A percentile compares a stretch with the other conserved stretches of the same genome.
Evolutionary conservation across 2,329 filamentous ascomycete genomes (phyloP).

Genomic region (Helminthosporium solani): DNA sequence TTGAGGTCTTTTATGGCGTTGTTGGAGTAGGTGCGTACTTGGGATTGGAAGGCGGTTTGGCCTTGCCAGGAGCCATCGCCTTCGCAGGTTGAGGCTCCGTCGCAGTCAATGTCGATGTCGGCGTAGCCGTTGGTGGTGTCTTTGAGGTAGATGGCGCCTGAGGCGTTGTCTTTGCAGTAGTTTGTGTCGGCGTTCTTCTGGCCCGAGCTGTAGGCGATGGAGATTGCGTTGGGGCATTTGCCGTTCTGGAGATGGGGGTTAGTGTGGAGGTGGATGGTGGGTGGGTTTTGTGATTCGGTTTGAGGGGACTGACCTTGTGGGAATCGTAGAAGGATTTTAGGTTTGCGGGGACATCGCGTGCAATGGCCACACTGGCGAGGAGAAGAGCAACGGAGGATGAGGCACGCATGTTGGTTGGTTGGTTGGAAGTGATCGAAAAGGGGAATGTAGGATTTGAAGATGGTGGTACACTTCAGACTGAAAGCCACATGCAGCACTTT

Average conservation of each 20-base stretch:
- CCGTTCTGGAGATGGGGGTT: slow-evolving; percentile 9
- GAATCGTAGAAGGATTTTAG: slow-evolving; percentile 15
- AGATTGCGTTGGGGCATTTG: slow-evolving; percentile 17
- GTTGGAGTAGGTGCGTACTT: slow-evolving; percentile 12
- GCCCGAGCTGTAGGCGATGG: slow-evolving; percentile 16
- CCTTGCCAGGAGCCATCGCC: slow-evolving; percentile 44
- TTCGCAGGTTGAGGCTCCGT: slow-evolving; percentile 53
- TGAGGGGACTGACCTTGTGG: slow-evolving; percentile 3
- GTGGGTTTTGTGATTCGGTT: background rate
- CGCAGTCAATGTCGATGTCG: slow-evolving; percentile 63
- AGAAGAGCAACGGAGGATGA: slow-evolving; percentile 8
- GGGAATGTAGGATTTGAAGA: background rate
- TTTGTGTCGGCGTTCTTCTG: slow-evolving; percentile 17
- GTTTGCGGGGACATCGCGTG: slow-evolving; percentile 14
- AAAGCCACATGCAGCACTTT: no score
- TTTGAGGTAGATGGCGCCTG: slow-evolving; percentile 47
- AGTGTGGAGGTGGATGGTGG: background rate
- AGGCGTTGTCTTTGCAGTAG: slow-evolving; percentile 22
- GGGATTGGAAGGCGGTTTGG: slow-evolving; percentile 49
- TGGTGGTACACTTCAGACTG: background rate
- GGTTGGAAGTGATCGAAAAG: background rate
- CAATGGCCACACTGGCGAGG: slow-evolving; percentile 8
- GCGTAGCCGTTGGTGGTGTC: slow-evolving; percentile 47
- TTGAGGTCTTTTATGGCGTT: slow-evolving; percentile 49
- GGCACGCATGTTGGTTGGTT: slow-evolving; percentile 9